phyloP scores from a whole-genome alignment of 768 basidiomycete species.

The Tephrocybe sp. region DNA sequence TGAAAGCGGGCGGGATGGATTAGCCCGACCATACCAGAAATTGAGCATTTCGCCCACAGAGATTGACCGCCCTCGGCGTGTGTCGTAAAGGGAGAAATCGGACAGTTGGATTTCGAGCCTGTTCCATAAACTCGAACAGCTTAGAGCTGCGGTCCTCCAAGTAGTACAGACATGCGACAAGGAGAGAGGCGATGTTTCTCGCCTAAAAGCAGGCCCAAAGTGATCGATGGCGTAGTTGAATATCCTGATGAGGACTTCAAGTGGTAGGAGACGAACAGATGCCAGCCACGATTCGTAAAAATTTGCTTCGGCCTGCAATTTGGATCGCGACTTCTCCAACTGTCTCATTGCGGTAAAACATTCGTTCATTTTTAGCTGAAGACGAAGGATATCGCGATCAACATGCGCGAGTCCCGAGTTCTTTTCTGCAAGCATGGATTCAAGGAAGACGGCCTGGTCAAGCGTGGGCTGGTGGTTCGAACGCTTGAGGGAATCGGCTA shows the following conservation, averaged over 20 bases:
- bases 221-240: background rate
- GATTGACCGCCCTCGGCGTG: too few relatives aligned
- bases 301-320: background rate
- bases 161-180: slow-evolving; percentile 6
- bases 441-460: background rate
- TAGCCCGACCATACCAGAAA: slow-evolving; percentile 1
- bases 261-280: slow-evolving; percentile 5
- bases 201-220: background rate
- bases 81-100: background rate
- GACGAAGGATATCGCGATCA: background rate
- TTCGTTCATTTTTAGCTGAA: slow-evolving; percentile 4
- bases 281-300: background rate
- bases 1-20: background rate
- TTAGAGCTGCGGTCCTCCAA: slow-evolving; percentile 1
- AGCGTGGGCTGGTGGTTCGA: slow-evolving; percentile 2
- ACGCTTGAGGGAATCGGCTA: too few relatives aligned
- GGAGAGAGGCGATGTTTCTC: background rate
- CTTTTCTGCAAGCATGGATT: background rate
- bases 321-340: background rate
- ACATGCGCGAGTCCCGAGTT: background rate
- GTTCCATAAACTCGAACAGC: slow-evolving; percentile 4
- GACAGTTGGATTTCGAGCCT: background rate
- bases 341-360: background rate
- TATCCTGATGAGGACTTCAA: slow-evolving; percentile 2
- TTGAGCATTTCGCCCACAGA: background rate